phyloP scores from a whole-genome alignment of 2,329 filamentous ascomycete genomes.

The Colletotrichum orbiculare region DNA sequence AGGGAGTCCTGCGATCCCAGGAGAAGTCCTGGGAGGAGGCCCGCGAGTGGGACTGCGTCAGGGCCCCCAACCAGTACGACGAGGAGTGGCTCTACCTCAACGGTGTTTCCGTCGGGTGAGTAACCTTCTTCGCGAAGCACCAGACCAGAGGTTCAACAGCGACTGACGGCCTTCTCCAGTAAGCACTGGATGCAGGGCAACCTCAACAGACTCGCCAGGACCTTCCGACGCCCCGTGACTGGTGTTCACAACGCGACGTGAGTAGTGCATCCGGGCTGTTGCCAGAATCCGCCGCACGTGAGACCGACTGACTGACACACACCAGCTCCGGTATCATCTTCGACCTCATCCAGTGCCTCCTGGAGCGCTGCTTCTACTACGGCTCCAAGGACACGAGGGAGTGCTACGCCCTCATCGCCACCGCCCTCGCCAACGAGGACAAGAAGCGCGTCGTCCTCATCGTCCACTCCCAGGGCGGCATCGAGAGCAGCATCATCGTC shows the following conservation, averaged over 20 bases:
- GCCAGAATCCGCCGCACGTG: not conserved
- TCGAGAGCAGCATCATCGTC: constrained; percentile 77
- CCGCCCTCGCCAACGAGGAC: constrained; percentile 68
- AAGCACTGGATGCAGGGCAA: constrained; percentile 77
- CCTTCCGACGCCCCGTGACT: constrained; percentile 76
- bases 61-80: constrained; percentile 53
- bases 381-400: constrained; percentile 74
- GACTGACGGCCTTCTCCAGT: constrained; percentile 44
- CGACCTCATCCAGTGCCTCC: constrained; percentile 80
- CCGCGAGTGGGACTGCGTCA: not conserved
- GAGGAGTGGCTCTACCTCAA: constrained; percentile 88
- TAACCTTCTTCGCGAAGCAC: constrained; percentile 13
- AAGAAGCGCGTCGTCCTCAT: constrained; percentile 79
- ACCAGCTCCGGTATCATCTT: constrained; percentile 74
- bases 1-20: constrained; percentile 60
- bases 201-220: constrained; percentile 76
- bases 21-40: not conserved
- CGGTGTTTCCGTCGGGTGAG: constrained; percentile 73
- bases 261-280: not conserved
- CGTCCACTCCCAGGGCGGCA: constrained; percentile 81
- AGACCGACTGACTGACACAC: no score
- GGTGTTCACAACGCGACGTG: constrained; percentile 80
- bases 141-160: no score
- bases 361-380: constrained; percentile 80
- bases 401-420: constrained; percentile 72